Evolutionary conservation across 495 filamentous ascomycete genomes (phyloP), one percentile per base, ranked within the genome.

Genomic region (Trichoderma virens): DNA sequence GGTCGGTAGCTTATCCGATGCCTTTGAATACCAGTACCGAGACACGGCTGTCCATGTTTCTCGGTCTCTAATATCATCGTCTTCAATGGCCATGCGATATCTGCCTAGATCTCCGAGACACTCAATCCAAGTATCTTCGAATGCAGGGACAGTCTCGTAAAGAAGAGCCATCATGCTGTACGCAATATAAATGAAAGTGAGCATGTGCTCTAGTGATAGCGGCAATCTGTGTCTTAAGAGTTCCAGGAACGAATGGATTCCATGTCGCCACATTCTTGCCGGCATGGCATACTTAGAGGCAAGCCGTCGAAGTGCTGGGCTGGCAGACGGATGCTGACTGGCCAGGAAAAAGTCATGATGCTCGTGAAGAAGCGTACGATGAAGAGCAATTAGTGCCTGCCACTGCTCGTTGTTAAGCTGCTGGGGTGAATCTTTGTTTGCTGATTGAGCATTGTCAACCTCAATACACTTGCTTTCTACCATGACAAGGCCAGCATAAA

Each of bases 61-160:
- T 0, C 88, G 82, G 54, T 93, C 90, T 13, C 82, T 75, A 23
- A 86, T 74, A 62, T 91, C 85, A 38, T 83, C 80, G 60, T 92
- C 87, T 70, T 93, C 89, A 31, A 93, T 86, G 1, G 89, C 89
- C 89, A 93, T 92, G 0, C 78, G 64, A 47, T 81, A 81, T 4
- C 78, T 74, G 0, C 84, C 88, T 3, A 94, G 73, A 71, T 94
- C 91, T 0, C 91, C 91, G 0, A 97, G 78, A 68, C 91, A 96
- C 67, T 97, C 92, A 28, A 96, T 89, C 92, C 93, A 97, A 0
- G 89, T 95, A 59, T 92, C 89, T 65, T 88, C 82, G 68, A 93
- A 96, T 0, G 81, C 75, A 3, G 87, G 82, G 0, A 92, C 88
- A 0, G 88, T 92, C 70, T 93, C 90, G 63, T 88, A 82, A 0